Conservation (phyloP, 208 protist genomes). For the Trypanosoma avium region DNA sequence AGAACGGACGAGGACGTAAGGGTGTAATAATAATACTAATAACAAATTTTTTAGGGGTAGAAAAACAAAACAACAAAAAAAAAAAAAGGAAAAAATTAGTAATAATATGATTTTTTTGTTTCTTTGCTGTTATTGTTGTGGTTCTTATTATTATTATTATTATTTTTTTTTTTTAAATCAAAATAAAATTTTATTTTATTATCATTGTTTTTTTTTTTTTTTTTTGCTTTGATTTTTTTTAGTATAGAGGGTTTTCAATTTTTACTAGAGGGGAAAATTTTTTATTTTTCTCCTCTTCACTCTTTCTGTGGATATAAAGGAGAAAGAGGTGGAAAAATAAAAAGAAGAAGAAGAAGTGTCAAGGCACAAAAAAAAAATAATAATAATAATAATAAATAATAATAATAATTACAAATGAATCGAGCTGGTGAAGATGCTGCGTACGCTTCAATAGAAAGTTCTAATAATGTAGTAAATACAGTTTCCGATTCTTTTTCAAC, state of each 20-base stretch:
- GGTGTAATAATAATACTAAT: not conserved
- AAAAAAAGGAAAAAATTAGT: not conserved
- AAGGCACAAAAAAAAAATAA: not conserved
- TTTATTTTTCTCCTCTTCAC: no score
- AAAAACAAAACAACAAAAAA: constrained; percentile 7
- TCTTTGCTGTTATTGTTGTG: not conserved
- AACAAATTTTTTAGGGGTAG: not conserved
- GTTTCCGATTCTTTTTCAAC: constrained; percentile 27
- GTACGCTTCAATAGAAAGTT: not conserved
- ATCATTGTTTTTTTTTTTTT: constrained; percentile 28
- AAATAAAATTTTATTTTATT: no score
- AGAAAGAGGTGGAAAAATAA: no score
- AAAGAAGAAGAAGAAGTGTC: no score
- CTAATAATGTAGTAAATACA: no score
- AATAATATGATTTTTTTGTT: not conserved
- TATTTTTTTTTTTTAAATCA: constrained; percentile 13
- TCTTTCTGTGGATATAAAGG: no score
- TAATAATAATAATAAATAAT: not conserved
- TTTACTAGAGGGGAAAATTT: no score
- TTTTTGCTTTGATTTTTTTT: constrained; percentile 34
- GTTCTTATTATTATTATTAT: constrained; percentile 5
- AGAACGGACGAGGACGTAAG: not conserved
- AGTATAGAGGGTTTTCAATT: no score
- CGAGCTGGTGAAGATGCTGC: not conserved
- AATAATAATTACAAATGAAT: no score